A percentile compares a stretch with the other conserved stretches of the same genome.
Evolutionary conservation across 257 asterid genomes (phyloP).

Genomic region (Thymus quinquecostatus): DNA sequence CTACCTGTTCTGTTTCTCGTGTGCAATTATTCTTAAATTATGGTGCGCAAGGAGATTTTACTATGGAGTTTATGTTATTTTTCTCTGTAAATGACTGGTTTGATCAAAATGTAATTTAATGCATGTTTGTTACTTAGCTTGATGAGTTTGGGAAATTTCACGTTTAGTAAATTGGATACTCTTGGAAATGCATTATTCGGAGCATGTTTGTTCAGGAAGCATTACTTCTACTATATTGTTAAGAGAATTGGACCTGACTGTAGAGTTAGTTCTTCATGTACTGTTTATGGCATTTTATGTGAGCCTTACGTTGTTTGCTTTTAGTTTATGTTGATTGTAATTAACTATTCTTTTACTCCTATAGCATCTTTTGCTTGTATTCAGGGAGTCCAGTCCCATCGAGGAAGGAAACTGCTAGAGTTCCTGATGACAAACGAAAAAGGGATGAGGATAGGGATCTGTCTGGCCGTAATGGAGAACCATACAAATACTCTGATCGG

Average conservation of each 20-base stretch:
- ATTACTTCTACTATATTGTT: not conserved
- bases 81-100: not conserved
- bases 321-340: slow-evolving; percentile 29
- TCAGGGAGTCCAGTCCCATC: slow-evolving; percentile 71
- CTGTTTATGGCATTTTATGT: not conserved
- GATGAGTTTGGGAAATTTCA: not conserved
- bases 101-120: not conserved
- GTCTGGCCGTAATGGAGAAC: slow-evolving; percentile 57
- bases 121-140: not conserved
- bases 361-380: slow-evolving; percentile 48
- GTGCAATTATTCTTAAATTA: not conserved
- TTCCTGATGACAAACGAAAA: slow-evolving; percentile 47
- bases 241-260: not conserved
- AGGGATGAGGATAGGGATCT: slow-evolving; percentile 56
- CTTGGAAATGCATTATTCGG: not conserved
- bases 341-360: slow-evolving; percentile 49
- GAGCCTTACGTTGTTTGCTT: slow-evolving; percentile 15
- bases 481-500: slow-evolving; percentile 60
- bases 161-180: not conserved
- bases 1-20: too few relatives aligned
- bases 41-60: not conserved
- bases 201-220: not conserved
- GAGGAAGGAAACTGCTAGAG: slow-evolving; percentile 48
- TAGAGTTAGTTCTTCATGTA: slow-evolving; percentile 3
- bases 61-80: not conserved